These are phyloP conservation scores for grape (Vitis vinifera) DNA, from an alignment of 164 flowering plant genomes.

Conservation along the genomic window DNA sequence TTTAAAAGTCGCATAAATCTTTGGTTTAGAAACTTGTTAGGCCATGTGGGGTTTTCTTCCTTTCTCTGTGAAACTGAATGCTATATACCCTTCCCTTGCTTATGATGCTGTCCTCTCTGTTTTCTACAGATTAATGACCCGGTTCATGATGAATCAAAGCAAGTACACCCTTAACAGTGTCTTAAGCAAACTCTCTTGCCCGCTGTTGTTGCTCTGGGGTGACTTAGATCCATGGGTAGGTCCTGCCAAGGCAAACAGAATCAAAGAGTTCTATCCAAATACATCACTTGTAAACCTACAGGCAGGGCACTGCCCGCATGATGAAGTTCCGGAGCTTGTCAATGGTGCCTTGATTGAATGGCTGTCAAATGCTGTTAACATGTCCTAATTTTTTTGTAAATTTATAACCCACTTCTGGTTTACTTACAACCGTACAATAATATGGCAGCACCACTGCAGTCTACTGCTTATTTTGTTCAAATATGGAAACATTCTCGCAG, in stretches of 20 bases:
- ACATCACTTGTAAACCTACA: constrained; percentile 71
- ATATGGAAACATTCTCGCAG: no score
- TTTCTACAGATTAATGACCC: constrained; percentile 75
- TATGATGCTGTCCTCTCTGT: not conserved
- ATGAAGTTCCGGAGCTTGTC: constrained; percentile 88
- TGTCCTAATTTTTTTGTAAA: not conserved
- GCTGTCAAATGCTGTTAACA: constrained; percentile 43
- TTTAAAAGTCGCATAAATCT: no score
- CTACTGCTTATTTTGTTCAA: no score
- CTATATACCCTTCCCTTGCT: not conserved
- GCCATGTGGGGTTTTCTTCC: not conserved
- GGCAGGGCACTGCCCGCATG: constrained; percentile 99
- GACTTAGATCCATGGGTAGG: constrained; percentile 99
- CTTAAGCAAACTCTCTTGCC: constrained; percentile 72
- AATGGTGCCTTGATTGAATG: constrained; percentile 72
- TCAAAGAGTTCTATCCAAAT: constrained; percentile 85
- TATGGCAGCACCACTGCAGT: no score
- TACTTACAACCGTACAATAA: not conserved
- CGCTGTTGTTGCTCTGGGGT: constrained; percentile 88
- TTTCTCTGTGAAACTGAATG: not conserved
- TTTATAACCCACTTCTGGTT: not conserved
- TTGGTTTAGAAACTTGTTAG: no score
- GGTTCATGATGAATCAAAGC: constrained; percentile 77
- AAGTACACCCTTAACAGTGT: constrained; percentile 74
- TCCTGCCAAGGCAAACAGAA: constrained; percentile 74